Evolutionary conservation across 2,329 filamentous ascomycete species (phyloP).

Genomic region (Sclerotinia glacialis): DNA sequence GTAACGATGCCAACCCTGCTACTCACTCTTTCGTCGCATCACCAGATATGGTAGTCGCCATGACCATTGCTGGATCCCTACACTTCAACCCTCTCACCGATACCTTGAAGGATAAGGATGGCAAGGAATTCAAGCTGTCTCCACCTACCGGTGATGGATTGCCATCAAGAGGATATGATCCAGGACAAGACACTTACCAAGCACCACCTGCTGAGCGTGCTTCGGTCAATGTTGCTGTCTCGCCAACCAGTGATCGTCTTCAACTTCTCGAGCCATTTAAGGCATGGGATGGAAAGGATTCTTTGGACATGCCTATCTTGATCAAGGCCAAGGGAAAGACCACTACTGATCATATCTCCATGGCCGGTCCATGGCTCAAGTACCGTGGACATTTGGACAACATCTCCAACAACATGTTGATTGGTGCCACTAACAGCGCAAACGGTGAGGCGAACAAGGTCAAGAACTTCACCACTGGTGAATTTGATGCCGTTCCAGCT

Average conservation of each 20-base stretch:
- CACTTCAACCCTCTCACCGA: constrained; percentile 96
- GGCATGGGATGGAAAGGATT: constrained; percentile 91
- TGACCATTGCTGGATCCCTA: constrained; percentile 78
- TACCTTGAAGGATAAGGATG: constrained; percentile 88
- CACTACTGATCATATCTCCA: constrained; percentile 95
- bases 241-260: constrained; percentile 87
- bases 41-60: constrained; percentile 82
- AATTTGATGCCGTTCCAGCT: constrained; percentile 84
- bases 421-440: constrained; percentile 92
- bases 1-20: constrained; percentile 93
- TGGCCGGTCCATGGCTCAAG: constrained; percentile 96
- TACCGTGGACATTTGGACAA: constrained; percentile 99
- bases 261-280: constrained; percentile 86
- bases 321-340: constrained; percentile 98
- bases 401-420: constrained; percentile 99
- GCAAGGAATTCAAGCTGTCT: constrained; percentile 90
- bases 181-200: constrained; percentile 92
- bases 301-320: constrained; percentile 77
- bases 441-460: constrained; percentile 98
- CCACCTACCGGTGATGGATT: constrained; percentile 78
- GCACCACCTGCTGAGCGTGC: constrained; percentile 79
- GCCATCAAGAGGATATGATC: constrained; percentile 79
- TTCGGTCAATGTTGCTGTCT: constrained; percentile 73
- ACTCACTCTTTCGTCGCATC: constrained; percentile 93
- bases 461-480: constrained; percentile 81